These are phyloP conservation scores for Malassezia yamatoensis DNA, from an alignment of 1,284 basidiomycete species.

Conservation along the genomic window DNA sequence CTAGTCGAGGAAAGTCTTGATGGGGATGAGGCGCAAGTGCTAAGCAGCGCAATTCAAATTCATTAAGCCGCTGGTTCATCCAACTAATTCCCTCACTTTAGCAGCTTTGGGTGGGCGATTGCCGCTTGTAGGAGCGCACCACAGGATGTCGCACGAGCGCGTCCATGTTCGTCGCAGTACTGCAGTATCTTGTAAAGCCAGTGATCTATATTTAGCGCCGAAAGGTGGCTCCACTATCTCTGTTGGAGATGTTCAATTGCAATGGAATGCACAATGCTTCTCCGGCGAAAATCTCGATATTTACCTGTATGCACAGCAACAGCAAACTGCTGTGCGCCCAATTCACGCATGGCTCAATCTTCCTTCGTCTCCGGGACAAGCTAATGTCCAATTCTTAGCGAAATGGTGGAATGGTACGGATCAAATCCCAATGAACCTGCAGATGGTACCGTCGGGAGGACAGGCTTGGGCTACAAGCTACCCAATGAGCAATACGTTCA, in stretches of 20 bases:
- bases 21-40: no score
- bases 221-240: background rate
- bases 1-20: no score
- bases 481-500: conserved; percentile 40
- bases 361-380: conserved; percentile 21
- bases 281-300: conserved; percentile 32
- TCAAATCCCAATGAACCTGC: conserved; percentile 31
- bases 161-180: background rate
- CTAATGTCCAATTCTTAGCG: conserved; percentile 31
- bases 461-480: conserved; percentile 44
- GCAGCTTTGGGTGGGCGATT: no score
- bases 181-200: background rate
- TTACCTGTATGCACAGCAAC: conserved; percentile 38
- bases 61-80: no score
- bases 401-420: conserved; percentile 36
- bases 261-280: conserved; percentile 25
- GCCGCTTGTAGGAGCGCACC: no score
- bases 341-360: conserved; percentile 36
- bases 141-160: background rate
- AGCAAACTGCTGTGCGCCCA: conserved; percentile 24
- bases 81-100: no score
- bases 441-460: conserved; percentile 42
- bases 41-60: background rate
- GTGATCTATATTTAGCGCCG: conserved; percentile 10
- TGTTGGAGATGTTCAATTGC: background rate